Evolutionary conservation across 2,329 filamentous ascomycete species (phyloP).

Genomic region (Truncatella angustata): DNA sequence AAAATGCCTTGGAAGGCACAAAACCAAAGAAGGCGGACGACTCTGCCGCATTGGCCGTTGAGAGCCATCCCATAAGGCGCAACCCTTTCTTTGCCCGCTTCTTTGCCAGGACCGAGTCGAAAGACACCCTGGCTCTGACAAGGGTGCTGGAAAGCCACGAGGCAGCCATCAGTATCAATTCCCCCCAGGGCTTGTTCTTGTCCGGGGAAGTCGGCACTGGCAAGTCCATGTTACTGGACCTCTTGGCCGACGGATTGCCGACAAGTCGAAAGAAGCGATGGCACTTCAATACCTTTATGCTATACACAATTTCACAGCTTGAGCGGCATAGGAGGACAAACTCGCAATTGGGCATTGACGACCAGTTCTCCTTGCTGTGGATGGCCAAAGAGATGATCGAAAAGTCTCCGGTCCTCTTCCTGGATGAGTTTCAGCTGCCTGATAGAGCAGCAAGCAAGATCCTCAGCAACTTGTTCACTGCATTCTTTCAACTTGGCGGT

Average conservation of each 20-base stretch:
- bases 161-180: constrained; percentile 67
- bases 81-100: constrained; percentile 60
- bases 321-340: constrained; percentile 58
- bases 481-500: constrained; percentile 79
- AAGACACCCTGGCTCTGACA: constrained; percentile 63
- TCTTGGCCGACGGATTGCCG: constrained; percentile 76
- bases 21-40: constrained; percentile 28
- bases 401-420: constrained; percentile 71
- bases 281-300: constrained; percentile 87
- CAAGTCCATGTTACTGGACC: constrained; percentile 81
- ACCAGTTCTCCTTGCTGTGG: constrained; percentile 64
- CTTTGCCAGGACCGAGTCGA: constrained; percentile 48
- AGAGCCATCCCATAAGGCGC: constrained; percentile 54
- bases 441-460: constrained; percentile 78
- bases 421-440: constrained; percentile 82
- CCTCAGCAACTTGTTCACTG: constrained; percentile 72
- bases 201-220: constrained; percentile 82
- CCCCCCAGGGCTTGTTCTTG: constrained; percentile 71
- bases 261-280: constrained; percentile 70
- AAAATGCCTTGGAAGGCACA: constrained; percentile 37
- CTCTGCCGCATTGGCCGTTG: constrained; percentile 44
- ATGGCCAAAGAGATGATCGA: constrained; percentile 75
- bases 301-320: constrained; percentile 70
- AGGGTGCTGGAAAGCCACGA: constrained; percentile 69
- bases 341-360: constrained; percentile 16